Evolutionary conservation across 2,329 filamentous ascomycete species (phyloP).

Genomic region (Cadophora gregata): DNA sequence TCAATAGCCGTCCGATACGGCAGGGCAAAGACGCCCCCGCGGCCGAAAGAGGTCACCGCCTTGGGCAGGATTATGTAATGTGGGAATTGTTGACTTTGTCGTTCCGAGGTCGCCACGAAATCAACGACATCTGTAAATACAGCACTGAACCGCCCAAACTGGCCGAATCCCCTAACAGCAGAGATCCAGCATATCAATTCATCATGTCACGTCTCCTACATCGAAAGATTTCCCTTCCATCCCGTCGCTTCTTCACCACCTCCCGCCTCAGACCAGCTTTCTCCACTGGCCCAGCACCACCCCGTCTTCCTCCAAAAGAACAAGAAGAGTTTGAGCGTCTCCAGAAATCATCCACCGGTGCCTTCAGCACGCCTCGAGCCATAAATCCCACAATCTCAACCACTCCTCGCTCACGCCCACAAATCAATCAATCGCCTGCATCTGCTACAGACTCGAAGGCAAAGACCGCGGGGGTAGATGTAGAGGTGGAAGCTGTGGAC

Average conservation of each 20-base stretch:
- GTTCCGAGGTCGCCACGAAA: conserved; percentile 18
- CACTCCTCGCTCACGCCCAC: conserved; percentile 40
- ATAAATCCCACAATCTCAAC: conserved; percentile 35
- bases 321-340: conserved; percentile 91
- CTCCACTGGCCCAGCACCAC: conserved; percentile 70
- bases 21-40: conserved; percentile 30
- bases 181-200: neutral
- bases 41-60: conserved; percentile 35
- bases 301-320: conserved; percentile 84
- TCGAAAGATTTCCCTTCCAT: conserved; percentile 37
- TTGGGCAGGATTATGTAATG: conserved; percentile 23
- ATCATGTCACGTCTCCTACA: conserved; percentile 42
- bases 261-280: conserved; percentile 47
- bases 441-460: conserved; percentile 40
- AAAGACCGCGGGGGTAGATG: conserved; percentile 27
- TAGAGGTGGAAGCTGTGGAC: conserved; percentile 42
- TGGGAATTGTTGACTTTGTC: conserved; percentile 3
- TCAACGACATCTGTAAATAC: neutral
- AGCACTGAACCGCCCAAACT: neutral
- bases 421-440: conserved; percentile 57
- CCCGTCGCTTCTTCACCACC: conserved; percentile 41
- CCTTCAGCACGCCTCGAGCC: conserved; percentile 67
- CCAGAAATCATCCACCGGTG: conserved; percentile 78
- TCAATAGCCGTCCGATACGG: conserved; percentile 20
- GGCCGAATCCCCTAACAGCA: neutral